These are phyloP conservation scores for Orbilia oligospora DNA, from an alignment of 2,329 filamentous ascomycete genomes.

Conservation along the genomic window DNA sequence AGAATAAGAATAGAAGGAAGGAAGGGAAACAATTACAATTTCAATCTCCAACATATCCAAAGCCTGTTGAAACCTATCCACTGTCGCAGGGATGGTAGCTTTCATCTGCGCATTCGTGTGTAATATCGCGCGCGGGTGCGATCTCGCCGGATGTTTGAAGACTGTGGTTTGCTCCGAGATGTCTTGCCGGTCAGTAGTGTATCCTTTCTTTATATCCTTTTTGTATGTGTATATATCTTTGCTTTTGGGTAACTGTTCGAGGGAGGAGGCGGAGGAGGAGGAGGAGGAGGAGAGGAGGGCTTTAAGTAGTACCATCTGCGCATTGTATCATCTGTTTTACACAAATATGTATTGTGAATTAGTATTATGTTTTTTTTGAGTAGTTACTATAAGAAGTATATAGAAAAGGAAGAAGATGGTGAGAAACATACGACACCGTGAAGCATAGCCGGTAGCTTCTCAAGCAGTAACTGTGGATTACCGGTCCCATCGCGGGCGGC, in stretches of 20 bases:
- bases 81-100: slow-evolving; percentile 60
- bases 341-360: not conserved
- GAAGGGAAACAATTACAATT: slow-evolving; percentile 53
- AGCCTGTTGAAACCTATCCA: slow-evolving; percentile 64
- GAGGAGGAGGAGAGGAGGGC: not conserved
- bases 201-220: slow-evolving; percentile 10
- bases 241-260: too few species aligned
- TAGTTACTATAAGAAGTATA: too few species aligned
- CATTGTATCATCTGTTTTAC: slow-evolving; percentile 58
- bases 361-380: too few species aligned
- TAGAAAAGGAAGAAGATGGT: not conserved
- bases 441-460: slow-evolving; percentile 59
- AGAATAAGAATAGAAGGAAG: too few species aligned
- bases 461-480: slow-evolving; percentile 57
- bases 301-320: slow-evolving; percentile 56
- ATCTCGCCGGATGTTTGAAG: slow-evolving; percentile 62
- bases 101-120: slow-evolving; percentile 63
- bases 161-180: slow-evolving; percentile 48
- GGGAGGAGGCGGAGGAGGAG: too few species aligned
- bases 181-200: not conserved
- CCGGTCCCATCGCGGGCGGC: slow-evolving; percentile 45
- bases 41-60: slow-evolving; percentile 64
- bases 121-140: slow-evolving; percentile 62
- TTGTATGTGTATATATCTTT: not conserved
- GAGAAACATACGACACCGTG: slow-evolving; percentile 58